These are phyloP conservation scores for Aspergillus indologenus DNA, from an alignment of 495 filamentous ascomycete species.

Conservation along the genomic window DNA sequence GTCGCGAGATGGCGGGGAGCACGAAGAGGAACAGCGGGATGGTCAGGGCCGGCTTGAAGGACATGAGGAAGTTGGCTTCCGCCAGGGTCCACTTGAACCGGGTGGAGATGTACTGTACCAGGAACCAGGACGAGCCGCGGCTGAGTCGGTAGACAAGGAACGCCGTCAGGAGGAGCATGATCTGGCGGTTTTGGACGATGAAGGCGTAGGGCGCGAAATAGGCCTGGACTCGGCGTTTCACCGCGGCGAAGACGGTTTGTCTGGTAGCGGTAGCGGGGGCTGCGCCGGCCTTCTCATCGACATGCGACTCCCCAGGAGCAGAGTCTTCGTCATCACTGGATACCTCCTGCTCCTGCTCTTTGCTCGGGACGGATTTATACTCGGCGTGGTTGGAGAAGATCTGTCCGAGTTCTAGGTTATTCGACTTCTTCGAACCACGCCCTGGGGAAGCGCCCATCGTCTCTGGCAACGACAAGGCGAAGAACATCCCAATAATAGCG, in stretches of 20 bases:
- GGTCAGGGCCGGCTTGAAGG: constrained; percentile 47
- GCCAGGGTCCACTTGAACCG: constrained; percentile 55
- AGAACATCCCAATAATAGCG: constrained; percentile 35
- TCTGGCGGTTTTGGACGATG: constrained; percentile 40
- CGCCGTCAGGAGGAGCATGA: constrained; percentile 45
- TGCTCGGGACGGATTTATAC: constrained; percentile 12
- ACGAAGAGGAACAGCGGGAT: constrained; percentile 50
- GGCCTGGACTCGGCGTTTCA: constrained; percentile 20
- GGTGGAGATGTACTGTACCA: constrained; percentile 57
- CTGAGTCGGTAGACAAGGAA: constrained; percentile 54
- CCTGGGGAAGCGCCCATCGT: constrained; percentile 42
- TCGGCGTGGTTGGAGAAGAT: constrained; percentile 21
- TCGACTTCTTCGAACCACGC: constrained; percentile 4
- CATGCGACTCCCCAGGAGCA: constrained; percentile 20
- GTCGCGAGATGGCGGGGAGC: constrained; percentile 41
- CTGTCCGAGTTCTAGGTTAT: constrained; percentile 34
- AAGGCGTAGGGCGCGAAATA: constrained; percentile 42
- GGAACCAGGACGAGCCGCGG: constrained; percentile 48
- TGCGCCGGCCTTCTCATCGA: background rate
- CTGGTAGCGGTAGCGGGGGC: background rate
- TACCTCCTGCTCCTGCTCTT: constrained; percentile 15
- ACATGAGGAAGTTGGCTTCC: constrained; percentile 52
- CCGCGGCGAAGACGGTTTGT: constrained; percentile 19
- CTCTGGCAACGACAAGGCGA: constrained; percentile 50
- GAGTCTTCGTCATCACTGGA: constrained; percentile 12